phyloP scores from a whole-genome alignment of 192 early-diverging fungal genomes.

The Backusella tuberculispora region DNA sequence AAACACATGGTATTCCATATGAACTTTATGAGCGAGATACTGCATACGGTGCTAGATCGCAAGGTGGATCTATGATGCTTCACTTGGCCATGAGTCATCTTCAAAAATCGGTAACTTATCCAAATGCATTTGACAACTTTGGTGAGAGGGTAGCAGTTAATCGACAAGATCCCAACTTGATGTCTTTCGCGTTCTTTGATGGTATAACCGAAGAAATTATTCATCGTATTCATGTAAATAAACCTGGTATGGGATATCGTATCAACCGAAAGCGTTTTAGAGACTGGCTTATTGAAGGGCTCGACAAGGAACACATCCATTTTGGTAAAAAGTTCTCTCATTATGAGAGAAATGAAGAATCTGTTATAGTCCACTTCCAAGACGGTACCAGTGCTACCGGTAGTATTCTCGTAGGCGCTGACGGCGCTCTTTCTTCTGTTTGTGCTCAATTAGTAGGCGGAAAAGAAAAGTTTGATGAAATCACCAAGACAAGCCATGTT shows the following conservation, averaged over 20 bases:
- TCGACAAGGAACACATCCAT: conserved; percentile 8
- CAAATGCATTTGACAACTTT: conserved; percentile 16
- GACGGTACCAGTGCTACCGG: conserved; percentile 30
- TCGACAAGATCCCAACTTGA: neutral
- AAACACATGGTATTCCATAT: conserved; percentile 27
- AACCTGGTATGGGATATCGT: neutral
- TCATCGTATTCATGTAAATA: neutral
- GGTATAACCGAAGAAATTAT: neutral
- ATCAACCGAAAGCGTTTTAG: conserved; percentile 6
- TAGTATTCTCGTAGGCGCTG: conserved; percentile 40
- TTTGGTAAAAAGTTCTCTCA: conserved; percentile 28
- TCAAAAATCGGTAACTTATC: neutral
- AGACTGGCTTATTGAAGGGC: conserved; percentile 11
- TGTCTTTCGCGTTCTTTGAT: conserved; percentile 5
- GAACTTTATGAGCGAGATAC: conserved; percentile 33
- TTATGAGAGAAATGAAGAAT: conserved; percentile 16
- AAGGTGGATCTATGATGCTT: conserved; percentile 17
- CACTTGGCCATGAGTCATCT: conserved; percentile 7
- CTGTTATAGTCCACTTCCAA: conserved; percentile 22
- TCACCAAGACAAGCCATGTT: neutral
- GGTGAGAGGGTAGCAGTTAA: conserved; percentile 7
- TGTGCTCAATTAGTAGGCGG: conserved; percentile 25
- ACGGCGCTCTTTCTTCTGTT: conserved; percentile 38
- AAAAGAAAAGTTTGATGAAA: neutral
- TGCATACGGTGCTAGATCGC: neutral